Conservation (phyloP, 1,284 basidiomycete genomes). For the Cryptococcus maquisensis region DNA sequence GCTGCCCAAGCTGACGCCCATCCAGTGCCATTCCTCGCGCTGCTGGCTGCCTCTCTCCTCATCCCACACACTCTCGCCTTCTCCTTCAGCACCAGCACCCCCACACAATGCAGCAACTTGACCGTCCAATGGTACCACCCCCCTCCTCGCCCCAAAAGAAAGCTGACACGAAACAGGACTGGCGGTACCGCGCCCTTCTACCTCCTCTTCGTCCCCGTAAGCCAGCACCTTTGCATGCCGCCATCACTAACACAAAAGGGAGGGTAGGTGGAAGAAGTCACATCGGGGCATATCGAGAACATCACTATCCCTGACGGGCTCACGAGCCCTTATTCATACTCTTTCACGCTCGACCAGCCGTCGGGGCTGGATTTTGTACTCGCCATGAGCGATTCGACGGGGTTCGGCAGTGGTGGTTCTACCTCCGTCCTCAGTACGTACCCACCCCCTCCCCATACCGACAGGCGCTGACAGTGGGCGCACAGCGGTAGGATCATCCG, state of each 20-base stretch:
- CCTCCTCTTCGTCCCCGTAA: conserved; percentile 34
- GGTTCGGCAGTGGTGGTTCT: conserved; percentile 38
- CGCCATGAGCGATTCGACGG: conserved; percentile 37
- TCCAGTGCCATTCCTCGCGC: no score
- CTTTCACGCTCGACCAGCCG: conserved; percentile 31
- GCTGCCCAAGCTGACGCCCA: no score
- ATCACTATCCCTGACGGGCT: conserved; percentile 30
- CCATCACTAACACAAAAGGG: background rate
- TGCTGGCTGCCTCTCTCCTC: background rate
- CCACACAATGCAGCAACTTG: conserved; percentile 36
- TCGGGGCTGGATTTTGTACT: conserved; percentile 33
- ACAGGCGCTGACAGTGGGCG: background rate
- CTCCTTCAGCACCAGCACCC: conserved; percentile 33
- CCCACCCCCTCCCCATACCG: no score
- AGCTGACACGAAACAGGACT: conserved; percentile 21
- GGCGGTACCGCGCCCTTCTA: conserved; percentile 37
- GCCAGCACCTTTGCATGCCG: conserved; percentile 9
- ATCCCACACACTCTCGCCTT: conserved; percentile 13
- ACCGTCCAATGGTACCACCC: conserved; percentile 33
- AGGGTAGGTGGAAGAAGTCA: conserved; percentile 22
- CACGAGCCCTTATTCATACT: conserved; percentile 20
- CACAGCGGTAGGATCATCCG: conserved; percentile 33
- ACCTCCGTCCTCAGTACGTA: conserved; percentile 35
- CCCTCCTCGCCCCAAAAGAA: conserved; percentile 2
- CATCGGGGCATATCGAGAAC: conserved; percentile 30